Percentiles rank a stretch among this genome's conserved stretches.
These are phyloP conservation scores for Beauveria brongniartii DNA, from an alignment of 2,329 filamentous ascomycete species.

Conservation along the genomic window DNA sequence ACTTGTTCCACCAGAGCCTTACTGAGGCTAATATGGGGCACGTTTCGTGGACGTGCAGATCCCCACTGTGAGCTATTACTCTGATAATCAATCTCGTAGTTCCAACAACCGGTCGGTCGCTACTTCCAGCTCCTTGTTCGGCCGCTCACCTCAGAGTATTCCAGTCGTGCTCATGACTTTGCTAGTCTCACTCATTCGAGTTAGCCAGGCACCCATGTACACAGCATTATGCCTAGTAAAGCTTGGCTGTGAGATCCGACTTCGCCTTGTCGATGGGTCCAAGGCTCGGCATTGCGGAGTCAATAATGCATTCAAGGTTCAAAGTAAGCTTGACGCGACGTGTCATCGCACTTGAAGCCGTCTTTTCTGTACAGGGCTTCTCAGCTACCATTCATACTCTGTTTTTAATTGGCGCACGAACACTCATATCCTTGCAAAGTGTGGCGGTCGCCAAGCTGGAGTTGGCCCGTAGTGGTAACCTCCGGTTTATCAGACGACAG, in stretches of 20 bases:
- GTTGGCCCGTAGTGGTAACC: background rate
- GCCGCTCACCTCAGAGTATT: background rate
- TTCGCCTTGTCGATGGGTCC: background rate
- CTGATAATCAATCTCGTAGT: background rate
- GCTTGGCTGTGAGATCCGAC: background rate
- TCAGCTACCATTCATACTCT: background rate
- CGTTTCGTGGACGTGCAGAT: background rate
- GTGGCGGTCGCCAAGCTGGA: conserved; percentile 29
- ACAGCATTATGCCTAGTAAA: background rate
- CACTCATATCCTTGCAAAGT: conserved; percentile 36
- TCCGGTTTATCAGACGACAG: background rate
- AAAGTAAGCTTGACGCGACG: background rate
- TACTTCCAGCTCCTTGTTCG: background rate
- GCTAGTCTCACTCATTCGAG: too few species aligned
- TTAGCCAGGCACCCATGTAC: too few species aligned
- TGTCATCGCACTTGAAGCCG: background rate
- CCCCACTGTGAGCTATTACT: background rate
- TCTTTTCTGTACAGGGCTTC: background rate
- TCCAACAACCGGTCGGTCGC: background rate
- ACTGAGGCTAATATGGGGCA: background rate
- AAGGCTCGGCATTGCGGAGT: background rate
- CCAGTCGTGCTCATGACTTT: background rate
- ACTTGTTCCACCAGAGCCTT: background rate
- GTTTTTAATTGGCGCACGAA: conserved; percentile 15
- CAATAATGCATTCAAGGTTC: background rate